These are phyloP conservation scores for Symmetrospora coprosmae DNA, from an alignment of 768 basidiomycete species.

Conservation along the genomic window DNA sequence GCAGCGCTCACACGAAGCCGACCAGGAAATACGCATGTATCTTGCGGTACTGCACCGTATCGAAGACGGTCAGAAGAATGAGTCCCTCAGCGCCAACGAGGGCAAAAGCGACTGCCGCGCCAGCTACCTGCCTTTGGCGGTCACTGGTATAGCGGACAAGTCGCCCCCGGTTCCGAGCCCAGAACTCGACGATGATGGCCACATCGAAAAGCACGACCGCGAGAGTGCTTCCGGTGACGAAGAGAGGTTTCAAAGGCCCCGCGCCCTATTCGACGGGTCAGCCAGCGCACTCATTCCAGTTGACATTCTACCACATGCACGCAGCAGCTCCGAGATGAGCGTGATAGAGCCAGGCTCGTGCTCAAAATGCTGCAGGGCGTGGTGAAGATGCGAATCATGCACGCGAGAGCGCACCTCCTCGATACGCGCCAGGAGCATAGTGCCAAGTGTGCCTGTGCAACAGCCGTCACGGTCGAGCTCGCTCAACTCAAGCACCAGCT, in stretches of 20 bases:
- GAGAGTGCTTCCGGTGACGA: constrained; percentile 51
- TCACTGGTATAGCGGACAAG: constrained; percentile 49
- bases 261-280: constrained; percentile 74
- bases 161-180: constrained; percentile 49
- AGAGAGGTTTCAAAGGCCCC: constrained; percentile 57
- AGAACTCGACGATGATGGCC: constrained; percentile 50
- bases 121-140: constrained; percentile 46
- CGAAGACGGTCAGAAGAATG: constrained; percentile 56
- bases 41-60: constrained; percentile 45
- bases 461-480: neutral
- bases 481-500: neutral
- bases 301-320: too few relatives aligned
- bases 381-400: constrained; percentile 36
- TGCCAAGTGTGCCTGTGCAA: constrained; percentile 43
- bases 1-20: constrained; percentile 49
- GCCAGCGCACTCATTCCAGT: too few relatives aligned
- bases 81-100: constrained; percentile 53
- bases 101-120: constrained; percentile 49
- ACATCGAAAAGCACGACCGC: constrained; percentile 52
- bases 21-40: constrained; percentile 53
- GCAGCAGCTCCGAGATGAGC: too few relatives aligned
- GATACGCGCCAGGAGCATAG: constrained; percentile 60
- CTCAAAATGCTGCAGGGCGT: constrained; percentile 66
- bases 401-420: constrained; percentile 47
- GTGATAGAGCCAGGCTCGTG: too few relatives aligned